Conservation (phyloP, 306 rosid species). For the Vicia sativa region DNA sequence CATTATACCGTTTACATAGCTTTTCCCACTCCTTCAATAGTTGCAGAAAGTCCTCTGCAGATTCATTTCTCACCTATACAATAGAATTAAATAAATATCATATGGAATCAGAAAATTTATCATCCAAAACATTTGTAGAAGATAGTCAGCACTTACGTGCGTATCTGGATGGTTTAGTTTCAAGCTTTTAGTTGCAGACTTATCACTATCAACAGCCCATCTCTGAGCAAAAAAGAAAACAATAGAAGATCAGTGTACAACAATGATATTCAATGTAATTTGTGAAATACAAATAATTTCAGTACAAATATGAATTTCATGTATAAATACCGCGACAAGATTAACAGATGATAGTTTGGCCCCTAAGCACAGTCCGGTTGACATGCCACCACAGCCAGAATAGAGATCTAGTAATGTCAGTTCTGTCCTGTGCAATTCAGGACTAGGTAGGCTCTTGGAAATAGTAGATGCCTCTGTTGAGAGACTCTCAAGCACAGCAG, state of each 20-base stretch:
- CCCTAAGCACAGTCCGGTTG: conserved; percentile 91
- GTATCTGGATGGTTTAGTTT: conserved; percentile 83
- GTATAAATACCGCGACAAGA: conserved; percentile 71
- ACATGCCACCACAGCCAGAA: conserved; percentile 99
- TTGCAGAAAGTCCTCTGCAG: conserved; percentile 78
- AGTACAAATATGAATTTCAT: conserved; percentile 24
- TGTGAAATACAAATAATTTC: conserved; percentile 23
- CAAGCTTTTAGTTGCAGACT: conserved; percentile 77
- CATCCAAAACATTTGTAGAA: conserved; percentile 20
- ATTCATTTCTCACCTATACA: conserved; percentile 85
- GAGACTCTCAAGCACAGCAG: conserved; percentile 35
- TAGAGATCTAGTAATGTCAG: conserved; percentile 72
- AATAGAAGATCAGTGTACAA: conserved; percentile 40
- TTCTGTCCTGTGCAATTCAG: conserved; percentile 43
- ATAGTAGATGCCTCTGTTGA: conserved; percentile 40
- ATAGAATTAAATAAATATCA: conserved; percentile 28
- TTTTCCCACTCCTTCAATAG: conserved; percentile 88
- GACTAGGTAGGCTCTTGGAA: conserved; percentile 37
- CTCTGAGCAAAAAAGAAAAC: conserved; percentile 50
- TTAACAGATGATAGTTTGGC: conserved; percentile 72
- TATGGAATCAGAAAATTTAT: conserved; percentile 18
- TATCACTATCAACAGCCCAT: conserved; percentile 82
- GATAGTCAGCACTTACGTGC: conserved; percentile 55
- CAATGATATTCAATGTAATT: conserved; percentile 19
- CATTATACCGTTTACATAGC: conserved; percentile 64